Evolutionary conservation across 441 rosid genomes (phyloP), one percentile per base, ranked within the genome.

Genomic region (Biscutella auriculata): DNA sequence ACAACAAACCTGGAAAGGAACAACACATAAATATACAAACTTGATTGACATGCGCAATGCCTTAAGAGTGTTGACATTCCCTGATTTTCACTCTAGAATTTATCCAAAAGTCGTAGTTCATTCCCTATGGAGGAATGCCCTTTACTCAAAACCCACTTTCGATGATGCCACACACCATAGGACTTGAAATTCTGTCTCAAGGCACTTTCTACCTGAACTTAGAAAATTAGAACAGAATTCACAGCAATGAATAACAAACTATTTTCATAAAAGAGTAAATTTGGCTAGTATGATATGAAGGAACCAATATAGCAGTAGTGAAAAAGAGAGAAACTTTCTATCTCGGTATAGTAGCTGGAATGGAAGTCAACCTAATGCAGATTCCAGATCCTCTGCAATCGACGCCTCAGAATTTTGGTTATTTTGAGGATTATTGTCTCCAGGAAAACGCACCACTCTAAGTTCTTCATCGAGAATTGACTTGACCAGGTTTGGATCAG

Each of bases 101-200:
- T 70, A 52, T 83, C 84, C 71, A 92, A 47, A 62, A 88, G 89
- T 55, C 16, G 56, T 48, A 87, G 43, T 40, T 92, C 98, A 15
- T 76, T 68, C 44, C 69, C 81, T 19, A 73, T 25, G 1, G 92
- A 84, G 6, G 95, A 84, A 75, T 80, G 84, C 6, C 87, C 90
- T 71, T 84, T 82, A 68, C 82, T 71, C 47, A 88, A 53, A 63
- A 86, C 82, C 95, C 97, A 92, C 76, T 80, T 92, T 5, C 98
- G 86, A 68, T 88, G 97, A 83, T 86, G 78, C 95, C 98, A 93
- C 0, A 92, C 93, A 40, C 95, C 90, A 36, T 93, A 88, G 0
- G 98, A 84, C 78, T 84, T 92, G 48, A 72, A 76, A 63, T 88
- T 92, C 62, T 81, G 87, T 77, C 65, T 78, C 63, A 88, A 50